These are phyloP conservation scores for thale cress (Arabidopsis thaliana) DNA, from an alignment of 345 rosid species.

Conservation along the genomic window DNA sequence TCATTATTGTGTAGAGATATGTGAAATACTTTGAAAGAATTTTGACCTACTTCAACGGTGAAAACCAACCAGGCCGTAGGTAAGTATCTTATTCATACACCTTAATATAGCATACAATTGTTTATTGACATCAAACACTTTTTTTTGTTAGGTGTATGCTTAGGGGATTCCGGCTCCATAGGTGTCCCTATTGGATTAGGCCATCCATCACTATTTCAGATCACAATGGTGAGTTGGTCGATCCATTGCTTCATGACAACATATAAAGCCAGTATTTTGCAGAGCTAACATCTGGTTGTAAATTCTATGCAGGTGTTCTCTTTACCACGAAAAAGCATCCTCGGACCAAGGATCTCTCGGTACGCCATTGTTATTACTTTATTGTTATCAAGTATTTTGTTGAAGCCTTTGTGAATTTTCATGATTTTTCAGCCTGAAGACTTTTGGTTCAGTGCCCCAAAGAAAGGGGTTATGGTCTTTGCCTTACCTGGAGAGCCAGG, in stretches of 20 bases:
- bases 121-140: slow-evolving; percentile 15
- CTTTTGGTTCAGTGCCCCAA: slow-evolving; percentile 87
- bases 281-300: slow-evolving; percentile 16
- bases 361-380: slow-evolving; percentile 44
- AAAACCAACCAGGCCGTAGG: slow-evolving; percentile 83
- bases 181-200: slow-evolving; percentile 90
- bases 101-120: slow-evolving; percentile 13
- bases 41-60: slow-evolving; percentile 78
- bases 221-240: slow-evolving; percentile 61
- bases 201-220: slow-evolving; percentile 81
- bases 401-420: slow-evolving; percentile 17
- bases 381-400: slow-evolving; percentile 7
- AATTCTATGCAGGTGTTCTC: slow-evolving; percentile 62
- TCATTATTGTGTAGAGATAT: slow-evolving; percentile 59
- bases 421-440: slow-evolving; percentile 70
- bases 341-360: slow-evolving; percentile 74
- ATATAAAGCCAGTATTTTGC: slow-evolving; percentile 12
- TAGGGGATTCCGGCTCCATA: slow-evolving; percentile 85
- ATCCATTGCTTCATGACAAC: slow-evolving; percentile 25
- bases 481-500: slow-evolving; percentile 93
- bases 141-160: slow-evolving; percentile 73
- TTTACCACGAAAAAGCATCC: slow-evolving; percentile 82
- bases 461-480: slow-evolving; percentile 90
- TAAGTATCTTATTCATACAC: slow-evolving; percentile 36
- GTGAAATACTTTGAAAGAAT: slow-evolving; percentile 81